Conservation (phyloP, 768 basidiomycete species). For the Podaxis sp. region DNA sequence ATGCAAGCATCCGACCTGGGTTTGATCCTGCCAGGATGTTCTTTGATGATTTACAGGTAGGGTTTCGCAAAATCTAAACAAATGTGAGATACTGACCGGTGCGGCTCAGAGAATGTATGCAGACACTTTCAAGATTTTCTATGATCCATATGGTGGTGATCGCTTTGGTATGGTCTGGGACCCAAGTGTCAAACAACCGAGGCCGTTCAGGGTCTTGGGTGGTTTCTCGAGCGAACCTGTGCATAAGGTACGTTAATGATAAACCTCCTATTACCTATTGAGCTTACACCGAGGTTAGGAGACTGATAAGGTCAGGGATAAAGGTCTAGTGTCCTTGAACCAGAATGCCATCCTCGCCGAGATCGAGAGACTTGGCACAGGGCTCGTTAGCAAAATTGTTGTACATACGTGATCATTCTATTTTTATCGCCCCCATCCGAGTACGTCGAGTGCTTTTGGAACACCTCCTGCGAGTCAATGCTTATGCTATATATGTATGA, state of each 20-base stretch:
- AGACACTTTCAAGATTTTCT: slow-evolving; percentile 81
- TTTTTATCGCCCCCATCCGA: not conserved
- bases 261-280: not conserved
- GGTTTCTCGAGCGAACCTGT: slow-evolving; percentile 74
- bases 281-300: slow-evolving; percentile 25
- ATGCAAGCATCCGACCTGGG: slow-evolving; percentile 50
- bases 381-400: slow-evolving; percentile 44
- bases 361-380: slow-evolving; percentile 72
- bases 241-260: slow-evolving; percentile 31
- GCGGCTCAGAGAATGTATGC: slow-evolving; percentile 61
- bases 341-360: slow-evolving; percentile 67
- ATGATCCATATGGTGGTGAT: slow-evolving; percentile 78
- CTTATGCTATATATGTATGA: not conserved
- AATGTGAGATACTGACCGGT: not conserved
- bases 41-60: slow-evolving; percentile 71
- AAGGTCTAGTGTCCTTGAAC: slow-evolving; percentile 66
- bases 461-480: not conserved
- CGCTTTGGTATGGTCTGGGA: slow-evolving; percentile 88
- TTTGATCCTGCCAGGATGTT: slow-evolving; percentile 79
- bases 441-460: not conserved
- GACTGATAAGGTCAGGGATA: slow-evolving; percentile 49
- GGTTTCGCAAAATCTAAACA: slow-evolving; percentile 18
- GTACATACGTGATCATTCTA: not conserved
- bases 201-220: slow-evolving; percentile 78
- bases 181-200: slow-evolving; percentile 56